Percentiles rank a stretch among this genome's conserved stretches.
Evolutionary conservation across 2,329 filamentous ascomycete genomes (phyloP).

Genomic region (Scedosporium boydii): DNA sequence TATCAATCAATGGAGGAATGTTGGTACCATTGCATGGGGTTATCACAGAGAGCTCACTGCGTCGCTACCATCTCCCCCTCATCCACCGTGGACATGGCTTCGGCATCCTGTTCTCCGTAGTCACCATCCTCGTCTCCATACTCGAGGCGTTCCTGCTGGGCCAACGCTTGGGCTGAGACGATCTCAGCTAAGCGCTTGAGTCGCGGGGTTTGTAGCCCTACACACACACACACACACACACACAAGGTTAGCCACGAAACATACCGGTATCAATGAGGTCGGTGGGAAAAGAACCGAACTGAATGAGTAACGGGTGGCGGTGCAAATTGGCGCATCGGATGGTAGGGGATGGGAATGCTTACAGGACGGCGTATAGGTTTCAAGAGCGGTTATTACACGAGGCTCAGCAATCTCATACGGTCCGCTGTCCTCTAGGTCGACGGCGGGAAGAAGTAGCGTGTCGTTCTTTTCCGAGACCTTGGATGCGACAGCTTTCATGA

Average conservation of each 20-base stretch:
- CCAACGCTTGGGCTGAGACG: conserved; percentile 90
- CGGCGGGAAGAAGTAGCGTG: conserved; percentile 81
- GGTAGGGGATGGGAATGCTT: conserved; percentile 28
- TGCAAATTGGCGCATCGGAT: background rate
- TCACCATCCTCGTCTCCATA: conserved; percentile 38
- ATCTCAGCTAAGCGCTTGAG: conserved; percentile 97
- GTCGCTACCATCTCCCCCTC: background rate
- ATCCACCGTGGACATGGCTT: conserved; percentile 7
- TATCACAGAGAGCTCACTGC: background rate
- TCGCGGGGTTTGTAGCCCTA: conserved; percentile 91
- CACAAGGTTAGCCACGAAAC: too few species aligned
- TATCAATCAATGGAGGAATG: background rate
- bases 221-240: background rate
- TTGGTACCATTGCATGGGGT: background rate
- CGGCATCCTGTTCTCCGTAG: conserved; percentile 16
- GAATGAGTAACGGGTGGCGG: background rate
- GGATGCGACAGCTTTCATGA: conserved; percentile 98
- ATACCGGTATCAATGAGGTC: background rate
- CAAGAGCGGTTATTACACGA: conserved; percentile 85
- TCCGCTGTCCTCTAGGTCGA: conserved; percentile 98
- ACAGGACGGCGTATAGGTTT: conserved; percentile 98
- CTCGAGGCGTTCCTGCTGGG: conserved; percentile 82
- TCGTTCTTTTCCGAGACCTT: conserved; percentile 98
- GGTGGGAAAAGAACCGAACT: background rate
- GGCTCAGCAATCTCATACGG: conserved; percentile 98